phyloP scores from a whole-genome alignment of 2,329 filamentous ascomycete genomes.

The Aurifilum marmelostoma region DNA sequence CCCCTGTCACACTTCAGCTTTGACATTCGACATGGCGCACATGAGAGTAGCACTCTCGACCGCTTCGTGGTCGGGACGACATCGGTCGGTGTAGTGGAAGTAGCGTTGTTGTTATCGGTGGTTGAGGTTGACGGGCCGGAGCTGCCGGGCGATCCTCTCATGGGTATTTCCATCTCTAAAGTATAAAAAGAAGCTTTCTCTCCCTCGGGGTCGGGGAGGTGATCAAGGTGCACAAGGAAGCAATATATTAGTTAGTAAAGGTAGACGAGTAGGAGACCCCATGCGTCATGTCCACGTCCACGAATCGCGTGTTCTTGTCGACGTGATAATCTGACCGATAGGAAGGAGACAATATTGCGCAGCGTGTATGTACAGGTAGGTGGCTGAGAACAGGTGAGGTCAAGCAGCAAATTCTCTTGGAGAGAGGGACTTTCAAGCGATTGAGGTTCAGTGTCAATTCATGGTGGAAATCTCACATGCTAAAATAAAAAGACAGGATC shows the following conservation, averaged over 20 bases:
- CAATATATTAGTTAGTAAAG: background rate
- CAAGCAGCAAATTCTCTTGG: background rate
- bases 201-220: background rate
- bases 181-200: too few species aligned
- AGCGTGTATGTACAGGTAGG: background rate
- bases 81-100: background rate
- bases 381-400: background rate
- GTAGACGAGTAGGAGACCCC: background rate
- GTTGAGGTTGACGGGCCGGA: background rate
- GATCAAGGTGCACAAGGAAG: background rate
- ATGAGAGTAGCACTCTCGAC: conserved; percentile 55
- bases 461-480: background rate
- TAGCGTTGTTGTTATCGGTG: background rate
- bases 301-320: background rate
- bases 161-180: background rate
- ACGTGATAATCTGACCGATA: background rate
- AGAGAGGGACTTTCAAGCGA: background rate
- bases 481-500: background rate
- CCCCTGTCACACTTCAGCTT: conserved; percentile 62
- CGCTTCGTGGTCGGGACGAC: conserved; percentile 41
- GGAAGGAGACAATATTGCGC: background rate
- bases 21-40: conserved; percentile 54
- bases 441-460: background rate
- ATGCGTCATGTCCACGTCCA: too few species aligned
- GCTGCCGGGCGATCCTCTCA: conserved; percentile 1